Evolutionary conservation across 495 filamentous ascomycete species (phyloP).

Genomic region (Penicillium coprophilum): DNA sequence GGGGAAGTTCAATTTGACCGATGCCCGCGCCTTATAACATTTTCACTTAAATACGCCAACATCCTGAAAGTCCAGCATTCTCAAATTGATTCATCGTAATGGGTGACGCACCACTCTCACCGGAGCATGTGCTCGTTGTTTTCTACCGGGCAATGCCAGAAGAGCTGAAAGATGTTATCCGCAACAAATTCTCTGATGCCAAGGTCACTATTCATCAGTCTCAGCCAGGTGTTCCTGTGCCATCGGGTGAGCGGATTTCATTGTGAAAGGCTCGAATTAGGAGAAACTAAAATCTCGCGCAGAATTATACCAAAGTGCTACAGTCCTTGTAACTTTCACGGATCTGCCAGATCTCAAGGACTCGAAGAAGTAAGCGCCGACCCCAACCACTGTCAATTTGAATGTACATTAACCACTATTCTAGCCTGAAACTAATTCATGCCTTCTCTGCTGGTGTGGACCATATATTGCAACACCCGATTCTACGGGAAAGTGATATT

Average conservation of each 20-base stretch:
- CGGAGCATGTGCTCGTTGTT: conserved; percentile 45
- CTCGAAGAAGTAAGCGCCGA: conserved; percentile 11
- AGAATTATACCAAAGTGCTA: conserved; percentile 60
- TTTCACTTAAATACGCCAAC: not conserved
- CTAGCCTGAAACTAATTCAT: conserved; percentile 70
- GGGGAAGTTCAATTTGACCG: conserved; percentile 4
- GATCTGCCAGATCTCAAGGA: conserved; percentile 47
- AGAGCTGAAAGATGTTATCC: conserved; percentile 42
- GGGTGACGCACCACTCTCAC: conserved; percentile 22
- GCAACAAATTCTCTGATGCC: conserved; percentile 51
- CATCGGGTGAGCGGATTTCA: conserved; percentile 15
- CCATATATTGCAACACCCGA: conserved; percentile 58
- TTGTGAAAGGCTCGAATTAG: not conserved
- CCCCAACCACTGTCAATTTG: not conserved
- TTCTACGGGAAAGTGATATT: conserved; percentile 64
- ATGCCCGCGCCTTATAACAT: not conserved
- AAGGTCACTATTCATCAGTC: conserved; percentile 40
- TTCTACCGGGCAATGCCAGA: conserved; percentile 39
- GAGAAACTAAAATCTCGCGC: not conserved
- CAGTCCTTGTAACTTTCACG: conserved; percentile 60
- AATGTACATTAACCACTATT: not conserved
- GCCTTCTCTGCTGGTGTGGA: conserved; percentile 74
- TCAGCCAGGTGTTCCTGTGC: conserved; percentile 12
- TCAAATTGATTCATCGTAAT: conserved; percentile 29
- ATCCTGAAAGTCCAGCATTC: not conserved